Evolutionary conservation across 2,329 filamentous ascomycete genomes (phyloP).

Genomic region (Alternaria gaisen): DNA sequence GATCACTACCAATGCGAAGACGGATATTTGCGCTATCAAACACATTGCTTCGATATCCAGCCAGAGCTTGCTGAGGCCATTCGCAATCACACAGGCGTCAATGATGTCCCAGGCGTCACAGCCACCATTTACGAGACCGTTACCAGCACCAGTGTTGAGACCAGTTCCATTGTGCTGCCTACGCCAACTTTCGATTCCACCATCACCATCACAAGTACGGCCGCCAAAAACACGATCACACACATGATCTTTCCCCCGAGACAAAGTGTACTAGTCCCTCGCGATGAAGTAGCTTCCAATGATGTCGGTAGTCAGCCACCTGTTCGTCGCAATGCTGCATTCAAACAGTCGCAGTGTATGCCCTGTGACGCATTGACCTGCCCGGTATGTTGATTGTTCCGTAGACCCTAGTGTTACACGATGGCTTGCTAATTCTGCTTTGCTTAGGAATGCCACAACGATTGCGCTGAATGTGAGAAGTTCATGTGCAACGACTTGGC

Average conservation of each 20-base stretch:
- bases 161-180: not conserved
- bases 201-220: not conserved
- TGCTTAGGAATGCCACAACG: slow-evolving; percentile 4
- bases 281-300: not conserved
- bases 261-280: not conserved
- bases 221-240: not conserved
- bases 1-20: slow-evolving; percentile 4
- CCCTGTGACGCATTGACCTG: slow-evolving; percentile 3
- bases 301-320: not conserved
- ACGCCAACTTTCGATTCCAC: not conserved
- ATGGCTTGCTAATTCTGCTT: not conserved
- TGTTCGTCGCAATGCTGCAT: not conserved
- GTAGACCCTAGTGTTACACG: not conserved
- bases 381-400: not conserved
- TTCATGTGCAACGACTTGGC: not conserved
- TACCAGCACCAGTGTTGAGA: not conserved
- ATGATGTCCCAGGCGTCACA: not conserved
- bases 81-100: not conserved
- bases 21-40: not conserved
- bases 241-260: not conserved
- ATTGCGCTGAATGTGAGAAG: slow-evolving; percentile 7
- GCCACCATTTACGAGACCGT: not conserved
- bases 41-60: not conserved
- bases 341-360: slow-evolving; percentile 4
- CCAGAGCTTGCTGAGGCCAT: not conserved